These are phyloP conservation scores for Mucor lusitanicus DNA, from an alignment of 371 early-diverging fungal genomes.

Conservation along the genomic window DNA sequence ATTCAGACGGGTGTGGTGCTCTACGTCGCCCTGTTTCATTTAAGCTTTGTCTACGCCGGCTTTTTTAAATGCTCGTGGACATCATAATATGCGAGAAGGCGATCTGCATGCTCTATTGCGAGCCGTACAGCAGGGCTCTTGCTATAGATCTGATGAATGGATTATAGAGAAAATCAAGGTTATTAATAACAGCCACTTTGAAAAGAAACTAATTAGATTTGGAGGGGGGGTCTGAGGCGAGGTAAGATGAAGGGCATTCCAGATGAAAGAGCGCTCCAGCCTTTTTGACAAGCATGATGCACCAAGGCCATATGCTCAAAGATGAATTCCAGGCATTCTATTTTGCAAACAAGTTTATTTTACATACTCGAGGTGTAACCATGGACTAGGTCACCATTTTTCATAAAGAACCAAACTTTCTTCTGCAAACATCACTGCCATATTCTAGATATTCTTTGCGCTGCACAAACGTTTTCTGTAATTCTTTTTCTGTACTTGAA, in stretches of 20 bases:
- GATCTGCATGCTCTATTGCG: constrained; percentile 18
- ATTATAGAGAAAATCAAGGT: constrained; percentile 11
- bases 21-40: too few species aligned
- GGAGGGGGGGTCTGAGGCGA: too few species aligned
- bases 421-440: constrained; percentile 56
- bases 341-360: neutral
- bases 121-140: constrained; percentile 16
- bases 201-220: too few species aligned
- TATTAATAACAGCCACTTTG: too few species aligned
- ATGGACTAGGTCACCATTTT: neutral
- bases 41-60: neutral
- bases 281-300: too few species aligned
- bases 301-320: too few species aligned
- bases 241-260: too few species aligned
- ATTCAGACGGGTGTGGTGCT: too few species aligned
- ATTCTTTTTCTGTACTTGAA: constrained; percentile 43
- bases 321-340: neutral
- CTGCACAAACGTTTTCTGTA: constrained; percentile 51
- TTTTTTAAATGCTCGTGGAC: constrained; percentile 12
- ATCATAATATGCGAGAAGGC: constrained; percentile 16
- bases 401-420: constrained; percentile 37
- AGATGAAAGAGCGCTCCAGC: too few species aligned
- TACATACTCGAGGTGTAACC: neutral
- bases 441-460: constrained; percentile 63
- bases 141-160: constrained; percentile 14